These are phyloP conservation scores for Lasiodiplodia sp. DNA, from an alignment of 2,329 filamentous ascomycete genomes.

Conservation along the genomic window DNA sequence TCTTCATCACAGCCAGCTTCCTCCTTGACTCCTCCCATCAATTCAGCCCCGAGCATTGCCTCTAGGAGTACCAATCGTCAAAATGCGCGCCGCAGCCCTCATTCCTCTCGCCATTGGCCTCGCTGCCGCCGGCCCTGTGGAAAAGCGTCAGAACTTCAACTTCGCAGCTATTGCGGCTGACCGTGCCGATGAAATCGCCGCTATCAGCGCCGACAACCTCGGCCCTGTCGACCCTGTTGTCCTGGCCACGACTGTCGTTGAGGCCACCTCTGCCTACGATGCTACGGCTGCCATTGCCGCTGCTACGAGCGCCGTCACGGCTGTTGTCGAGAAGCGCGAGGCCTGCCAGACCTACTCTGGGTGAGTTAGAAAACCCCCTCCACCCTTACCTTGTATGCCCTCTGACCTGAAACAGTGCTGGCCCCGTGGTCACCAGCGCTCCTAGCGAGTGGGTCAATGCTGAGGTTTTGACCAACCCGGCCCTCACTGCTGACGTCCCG, in stretches of 20 bases:
- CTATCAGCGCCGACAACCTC: constrained; percentile 11
- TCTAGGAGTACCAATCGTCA: not conserved
- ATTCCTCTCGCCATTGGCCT: constrained; percentile 27
- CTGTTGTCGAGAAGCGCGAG: constrained; percentile 19
- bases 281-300: constrained; percentile 16
- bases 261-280: constrained; percentile 19
- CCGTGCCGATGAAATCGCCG: constrained; percentile 13
- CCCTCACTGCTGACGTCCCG: constrained; percentile 14
- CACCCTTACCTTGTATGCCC: too few species aligned
- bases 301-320: constrained; percentile 18
- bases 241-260: constrained; percentile 9
- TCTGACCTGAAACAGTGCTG: not conserved
- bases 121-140: constrained; percentile 21
- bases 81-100: constrained; percentile 13
- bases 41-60: not conserved
- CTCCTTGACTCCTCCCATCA: not conserved
- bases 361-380: not conserved
- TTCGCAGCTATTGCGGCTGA: constrained; percentile 12
- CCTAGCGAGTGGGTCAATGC: constrained; percentile 18
- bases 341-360: constrained; percentile 19
- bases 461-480: constrained; percentile 1
- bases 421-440: constrained; percentile 11
- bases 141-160: constrained; percentile 20
- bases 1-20: constrained; percentile 10
- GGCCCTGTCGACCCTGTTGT: constrained; percentile 23